Evolutionary conservation across 305 asterid genomes (phyloP), one percentile per base, ranked within the genome.

Genomic region (Fraxinus ornus): DNA sequence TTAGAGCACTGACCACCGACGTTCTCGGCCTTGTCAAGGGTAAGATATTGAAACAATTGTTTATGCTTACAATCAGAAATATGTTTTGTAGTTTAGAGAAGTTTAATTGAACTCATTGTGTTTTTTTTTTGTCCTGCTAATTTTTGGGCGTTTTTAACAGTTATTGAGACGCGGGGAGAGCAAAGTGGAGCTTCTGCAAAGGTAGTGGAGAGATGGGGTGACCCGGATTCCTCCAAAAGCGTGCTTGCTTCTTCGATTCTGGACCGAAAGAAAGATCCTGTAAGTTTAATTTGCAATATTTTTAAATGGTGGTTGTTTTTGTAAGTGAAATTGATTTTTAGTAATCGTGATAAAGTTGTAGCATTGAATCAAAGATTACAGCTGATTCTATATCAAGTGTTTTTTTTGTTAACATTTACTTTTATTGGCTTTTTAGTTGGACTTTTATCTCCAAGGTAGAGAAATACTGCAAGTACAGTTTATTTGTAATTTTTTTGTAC

Each of bases 1-100:
- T 95, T 24, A 94, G 98, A 86, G 97, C 95, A 76, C 66, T 95
- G 76, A 90, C 98, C 74, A 88, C 88, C 82, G 99, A 95, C 75
- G 86, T 85, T 83, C 98, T 89, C 62, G 92, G 92, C 74, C 87
- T 89, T 28, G 84, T 89, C 22, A 89, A 89, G 88, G 92, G 92
- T 89, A 36, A 37, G 26, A 3, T 19, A 12, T 44, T 66, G n/a
- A 15, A 30, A 10, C 10, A 70, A 28, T 30, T 30, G 75, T 30
- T 70, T 70, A 0, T 70, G 75, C 75, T 70, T 70, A 15, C 39
- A 15, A 21, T 70, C 24, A 77, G 70, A 70, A 26, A 30, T 0
- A 5, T 52, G 64, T 55, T 55, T 55, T 55, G 10, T 17, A 24
- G 7, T 24, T 37, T 26, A 72, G 32, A 7, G 71, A 5, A 21